phyloP scores from a whole-genome alignment of 1,284 basidiomycete genomes.

The Tilletia indica region DNA sequence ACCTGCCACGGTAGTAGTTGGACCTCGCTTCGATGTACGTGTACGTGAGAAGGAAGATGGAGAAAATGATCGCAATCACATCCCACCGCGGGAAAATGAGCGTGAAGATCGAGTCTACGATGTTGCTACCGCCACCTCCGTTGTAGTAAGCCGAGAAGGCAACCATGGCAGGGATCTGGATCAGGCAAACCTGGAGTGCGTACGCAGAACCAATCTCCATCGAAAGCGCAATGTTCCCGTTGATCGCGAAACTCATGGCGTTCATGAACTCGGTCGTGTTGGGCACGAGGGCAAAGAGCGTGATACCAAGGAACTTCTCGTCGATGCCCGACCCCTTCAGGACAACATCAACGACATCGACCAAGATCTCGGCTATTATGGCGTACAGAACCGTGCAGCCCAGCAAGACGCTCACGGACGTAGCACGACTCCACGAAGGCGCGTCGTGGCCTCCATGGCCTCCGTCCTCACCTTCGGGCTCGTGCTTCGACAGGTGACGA shows the following conservation, averaged over 20 bases:
- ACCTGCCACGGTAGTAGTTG: slow-evolving; percentile 68
- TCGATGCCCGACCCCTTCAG: slow-evolving; percentile 89
- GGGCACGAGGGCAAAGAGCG: slow-evolving; percentile 92
- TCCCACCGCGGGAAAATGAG: slow-evolving; percentile 99
- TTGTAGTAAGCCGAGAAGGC: slow-evolving; percentile 93
- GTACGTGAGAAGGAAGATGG: slow-evolving; percentile 88
- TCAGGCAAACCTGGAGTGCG: slow-evolving; percentile 92
- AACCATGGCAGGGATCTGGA: slow-evolving; percentile 98
- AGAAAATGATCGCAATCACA: slow-evolving; percentile 81
- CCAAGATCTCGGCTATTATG: slow-evolving; percentile 88
- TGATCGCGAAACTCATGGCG: slow-evolving; percentile 96
- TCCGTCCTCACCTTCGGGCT: slow-evolving; percentile 54
- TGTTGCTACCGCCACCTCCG: slow-evolving; percentile 26
- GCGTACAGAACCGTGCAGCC: slow-evolving; percentile 89
- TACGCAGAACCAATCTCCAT: slow-evolving; percentile 99
- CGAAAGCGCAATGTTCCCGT: slow-evolving; percentile 87
- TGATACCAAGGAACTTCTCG: slow-evolving; percentile 96
- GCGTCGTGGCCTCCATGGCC: slow-evolving; percentile 86
- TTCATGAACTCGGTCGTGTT: slow-evolving; percentile 99
- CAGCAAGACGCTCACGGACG: slow-evolving; percentile 47
- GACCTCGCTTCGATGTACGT: slow-evolving; percentile 97
- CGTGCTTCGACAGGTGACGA: slow-evolving; percentile 38
- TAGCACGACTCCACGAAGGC: slow-evolving; percentile 64
- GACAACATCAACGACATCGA: slow-evolving; percentile 93
- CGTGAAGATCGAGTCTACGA: slow-evolving; percentile 39